Conservation (phyloP, 139 green algal species). For the Chlorella vulgaris region DNA sequence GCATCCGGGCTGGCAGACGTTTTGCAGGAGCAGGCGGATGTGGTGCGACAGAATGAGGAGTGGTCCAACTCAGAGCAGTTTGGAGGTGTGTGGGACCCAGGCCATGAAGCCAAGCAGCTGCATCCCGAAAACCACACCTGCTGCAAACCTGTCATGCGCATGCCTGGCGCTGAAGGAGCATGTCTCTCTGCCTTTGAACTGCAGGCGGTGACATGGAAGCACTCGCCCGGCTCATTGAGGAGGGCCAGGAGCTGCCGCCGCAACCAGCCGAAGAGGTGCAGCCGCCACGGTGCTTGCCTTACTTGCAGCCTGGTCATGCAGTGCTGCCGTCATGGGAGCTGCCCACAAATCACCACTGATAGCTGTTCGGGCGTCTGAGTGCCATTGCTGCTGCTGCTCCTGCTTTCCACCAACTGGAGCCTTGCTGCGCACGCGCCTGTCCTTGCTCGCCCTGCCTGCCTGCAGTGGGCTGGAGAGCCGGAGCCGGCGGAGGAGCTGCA, state of each 20-base stretch:
- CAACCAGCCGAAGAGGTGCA: neutral
- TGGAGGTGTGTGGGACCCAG: neutral
- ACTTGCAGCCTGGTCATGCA: neutral
- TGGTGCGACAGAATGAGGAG: neutral
- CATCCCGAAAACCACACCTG: neutral
- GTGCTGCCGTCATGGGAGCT: neutral
- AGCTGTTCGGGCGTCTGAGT: no score
- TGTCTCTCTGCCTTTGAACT: neutral
- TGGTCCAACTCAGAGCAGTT: neutral
- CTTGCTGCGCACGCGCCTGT: no score
- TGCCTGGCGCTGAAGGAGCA: no score
- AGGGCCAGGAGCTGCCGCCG: constrained; percentile 17
- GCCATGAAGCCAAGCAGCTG: no score
- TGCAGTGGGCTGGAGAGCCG: neutral
- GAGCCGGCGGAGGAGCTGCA: constrained; percentile 28
- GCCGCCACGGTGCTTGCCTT: neutral
- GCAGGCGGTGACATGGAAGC: constrained; percentile 21
- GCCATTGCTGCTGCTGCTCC: neutral
- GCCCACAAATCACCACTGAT: no score
- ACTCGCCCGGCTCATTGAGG: constrained; percentile 29
- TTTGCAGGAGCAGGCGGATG: neutral
- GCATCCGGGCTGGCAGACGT: neutral
- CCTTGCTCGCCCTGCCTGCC: no score
- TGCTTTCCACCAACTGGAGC: no score
- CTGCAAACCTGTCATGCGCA: neutral